Percentiles rank a stretch among this genome's conserved stretches.
Conservation (phyloP, 2,329 filamentous ascomycete species). For the Cryphonectria nitschkei region DNA sequence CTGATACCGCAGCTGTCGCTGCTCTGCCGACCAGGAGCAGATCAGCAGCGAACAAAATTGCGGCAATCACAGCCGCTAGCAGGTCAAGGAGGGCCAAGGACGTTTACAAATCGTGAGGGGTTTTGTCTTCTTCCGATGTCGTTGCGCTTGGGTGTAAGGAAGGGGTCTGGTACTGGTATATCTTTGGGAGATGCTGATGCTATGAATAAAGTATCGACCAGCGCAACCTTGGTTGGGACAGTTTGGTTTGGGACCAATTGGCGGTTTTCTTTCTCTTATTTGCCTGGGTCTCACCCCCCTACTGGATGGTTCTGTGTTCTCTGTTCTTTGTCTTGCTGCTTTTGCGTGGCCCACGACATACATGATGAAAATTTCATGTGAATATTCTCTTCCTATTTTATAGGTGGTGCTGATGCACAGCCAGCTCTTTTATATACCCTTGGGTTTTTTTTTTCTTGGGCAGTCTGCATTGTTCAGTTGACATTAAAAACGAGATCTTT, state of each 20-base stretch:
- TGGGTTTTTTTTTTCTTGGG: neutral
- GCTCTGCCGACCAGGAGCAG: slow-evolving; percentile 23
- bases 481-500: neutral
- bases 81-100: slow-evolving; percentile 27
- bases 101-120: slow-evolving; percentile 20
- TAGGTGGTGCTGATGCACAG: neutral
- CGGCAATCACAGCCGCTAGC: slow-evolving; percentile 4
- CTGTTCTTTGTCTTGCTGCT: neutral
- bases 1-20: slow-evolving; percentile 3
- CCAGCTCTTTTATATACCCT: slow-evolving; percentile 1
- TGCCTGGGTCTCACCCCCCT: neutral
- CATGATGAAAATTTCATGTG: neutral
- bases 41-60: slow-evolving; percentile 1
- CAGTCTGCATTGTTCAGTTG: neutral
- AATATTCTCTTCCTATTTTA: neutral
- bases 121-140: neutral
- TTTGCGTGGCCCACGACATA: neutral
- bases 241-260: neutral
- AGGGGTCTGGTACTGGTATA: neutral
- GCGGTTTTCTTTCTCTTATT: neutral
- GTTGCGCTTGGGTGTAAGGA: neutral
- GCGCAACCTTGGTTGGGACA: neutral
- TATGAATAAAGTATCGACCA: neutral
- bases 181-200: neutral
- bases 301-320: neutral